Conservation (phyloP, 345 rosid species). For the Reutealis trisperma region DNA sequence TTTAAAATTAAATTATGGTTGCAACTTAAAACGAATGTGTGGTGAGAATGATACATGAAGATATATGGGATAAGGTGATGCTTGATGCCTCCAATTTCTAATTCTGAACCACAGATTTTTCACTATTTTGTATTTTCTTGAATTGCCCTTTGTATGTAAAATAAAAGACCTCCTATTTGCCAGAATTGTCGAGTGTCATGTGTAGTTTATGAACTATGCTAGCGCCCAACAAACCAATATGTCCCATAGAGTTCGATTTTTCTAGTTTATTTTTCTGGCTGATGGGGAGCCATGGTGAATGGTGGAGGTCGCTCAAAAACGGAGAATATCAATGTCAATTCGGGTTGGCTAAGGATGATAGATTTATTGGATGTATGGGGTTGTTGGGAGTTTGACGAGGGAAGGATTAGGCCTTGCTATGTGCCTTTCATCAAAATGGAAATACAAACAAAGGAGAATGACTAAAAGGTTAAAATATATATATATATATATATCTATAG, state of each 20-base stretch:
- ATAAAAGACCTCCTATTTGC: neutral
- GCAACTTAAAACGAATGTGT: constrained; percentile 42
- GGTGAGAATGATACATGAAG: constrained; percentile 45
- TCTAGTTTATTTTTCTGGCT: constrained; percentile 21
- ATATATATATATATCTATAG: neutral
- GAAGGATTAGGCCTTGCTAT: no score
- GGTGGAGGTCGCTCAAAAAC: constrained; percentile 11
- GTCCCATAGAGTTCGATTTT: constrained; percentile 16
- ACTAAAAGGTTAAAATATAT: no score
- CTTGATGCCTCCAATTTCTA: constrained; percentile 5
- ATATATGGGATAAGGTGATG: constrained; percentile 57
- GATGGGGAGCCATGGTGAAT: constrained; percentile 2
- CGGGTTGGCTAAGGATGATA: neutral
- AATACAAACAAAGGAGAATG: no score
- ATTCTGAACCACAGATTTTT: constrained; percentile 43
- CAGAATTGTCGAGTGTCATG: neutral
- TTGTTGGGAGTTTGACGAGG: neutral
- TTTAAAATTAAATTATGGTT: constrained; percentile 38
- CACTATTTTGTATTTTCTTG: constrained; percentile 5
- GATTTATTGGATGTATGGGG: neutral
- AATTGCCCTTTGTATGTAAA: constrained; percentile 1
- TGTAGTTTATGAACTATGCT: neutral
- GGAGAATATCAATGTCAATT: constrained; percentile 26
- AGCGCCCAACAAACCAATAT: neutral
- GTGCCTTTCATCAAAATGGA: no score